Evolutionary conservation across 352 stramenopile genomes (phyloP), one percentile per base, ranked within the genome.

Genomic region (Phytophthora pluvialis): DNA sequence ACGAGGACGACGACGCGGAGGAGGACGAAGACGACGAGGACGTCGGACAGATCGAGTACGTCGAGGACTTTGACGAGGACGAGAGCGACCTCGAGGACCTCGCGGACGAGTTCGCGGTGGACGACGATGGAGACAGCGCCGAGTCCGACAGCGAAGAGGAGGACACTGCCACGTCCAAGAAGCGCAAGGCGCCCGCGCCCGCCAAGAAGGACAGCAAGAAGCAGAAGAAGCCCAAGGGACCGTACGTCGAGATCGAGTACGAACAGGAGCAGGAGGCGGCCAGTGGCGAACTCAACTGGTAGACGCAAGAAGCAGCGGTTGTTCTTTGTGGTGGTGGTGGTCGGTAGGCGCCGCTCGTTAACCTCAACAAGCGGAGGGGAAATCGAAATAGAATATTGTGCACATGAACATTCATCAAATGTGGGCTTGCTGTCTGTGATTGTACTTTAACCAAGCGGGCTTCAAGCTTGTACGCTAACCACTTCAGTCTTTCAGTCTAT

Each of bases 51-150:
- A 74, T 93, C 53, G 86, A 95, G 69, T 95, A 91, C 66, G 86
- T 95, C 35, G 86, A 95, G 64, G 83, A 94, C 67, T 92, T 93
- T 67, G 91, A 98, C 61, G 89, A 97, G 68, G 90, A 97, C 67
- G 93, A 98, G 81, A 96, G 95, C 71, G 90, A 98, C 64, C 78
- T 97, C 10, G 78, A 97, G 57, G 86, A 95, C 64, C 78, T 96
- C 58, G 90, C 79, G 50, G 74, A 90, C 28, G 81, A 89, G 59
- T 81, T 86, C 33, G 75, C 79, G 15, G 80, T 80, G 8, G 70
- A 80, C 26, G 82, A 95, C 47, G 80, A 93, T 10, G 59, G 54
- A 59, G 73, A 83, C 5, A 75, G 75, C 11, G 64, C 73, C 33
- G 62, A 50, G 15, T 77, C 71, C 8, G 59, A 68, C 26, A 80